Evolutionary conservation across 1,284 basidiomycete species (phyloP).

Genomic region (Ganoderma lingzhi): DNA sequence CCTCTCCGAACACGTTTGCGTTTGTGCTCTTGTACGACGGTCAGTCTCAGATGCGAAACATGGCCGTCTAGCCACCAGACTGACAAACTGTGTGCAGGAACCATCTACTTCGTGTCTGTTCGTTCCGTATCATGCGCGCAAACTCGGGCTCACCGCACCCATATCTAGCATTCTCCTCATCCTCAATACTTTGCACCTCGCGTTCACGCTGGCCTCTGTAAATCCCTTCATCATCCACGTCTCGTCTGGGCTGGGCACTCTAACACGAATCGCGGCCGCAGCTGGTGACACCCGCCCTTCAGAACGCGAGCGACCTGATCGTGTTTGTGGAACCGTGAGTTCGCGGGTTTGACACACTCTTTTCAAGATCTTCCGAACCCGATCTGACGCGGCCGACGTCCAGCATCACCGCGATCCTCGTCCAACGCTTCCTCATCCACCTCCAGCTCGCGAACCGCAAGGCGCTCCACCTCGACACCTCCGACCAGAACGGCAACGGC

Average conservation of each 20-base stretch:
- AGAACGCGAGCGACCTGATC: conserved; percentile 10
- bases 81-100: not conserved
- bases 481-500: not conserved
- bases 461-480: not conserved
- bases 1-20: not conserved
- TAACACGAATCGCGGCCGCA: not conserved
- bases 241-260: too few relatives aligned
- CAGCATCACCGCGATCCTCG: conserved; percentile 18
- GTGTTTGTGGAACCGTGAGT: conserved; percentile 16
- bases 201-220: conserved; percentile 6
- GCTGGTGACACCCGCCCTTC: not conserved
- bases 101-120: conserved; percentile 12
- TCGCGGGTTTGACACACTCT: not conserved
- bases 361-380: not conserved
- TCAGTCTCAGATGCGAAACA: not conserved
- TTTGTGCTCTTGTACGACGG: conserved; percentile 4
- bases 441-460: conserved; percentile 17
- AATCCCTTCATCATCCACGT: not conserved
- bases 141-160: not conserved
- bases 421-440: conserved; percentile 24
- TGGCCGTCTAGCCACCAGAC: too few relatives aligned
- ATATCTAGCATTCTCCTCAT: conserved; percentile 3
- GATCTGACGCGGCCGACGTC: not conserved
- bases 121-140: not conserved
- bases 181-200: conserved; percentile 18